phyloP scores from a whole-genome alignment of 768 basidiomycete genomes.

The Auricularia sp. region DNA sequence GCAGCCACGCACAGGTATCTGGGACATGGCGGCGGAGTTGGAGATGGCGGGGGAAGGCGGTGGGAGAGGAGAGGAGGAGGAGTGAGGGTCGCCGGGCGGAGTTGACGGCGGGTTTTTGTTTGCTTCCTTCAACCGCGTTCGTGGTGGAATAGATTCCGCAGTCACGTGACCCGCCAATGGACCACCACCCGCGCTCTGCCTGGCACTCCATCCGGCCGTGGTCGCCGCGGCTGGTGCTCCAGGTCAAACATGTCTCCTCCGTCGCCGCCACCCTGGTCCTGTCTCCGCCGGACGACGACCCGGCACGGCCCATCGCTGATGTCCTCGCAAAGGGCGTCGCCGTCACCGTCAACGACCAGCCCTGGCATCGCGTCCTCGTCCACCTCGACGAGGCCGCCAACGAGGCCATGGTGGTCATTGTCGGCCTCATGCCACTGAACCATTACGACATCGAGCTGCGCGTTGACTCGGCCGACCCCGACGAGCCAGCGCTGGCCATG shows the following conservation, averaged over 20 bases:
- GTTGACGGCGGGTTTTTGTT: too few species aligned
- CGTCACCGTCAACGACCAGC: conserved; percentile 69
- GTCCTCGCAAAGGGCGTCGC: conserved; percentile 51
- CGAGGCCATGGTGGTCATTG: conserved; percentile 85
- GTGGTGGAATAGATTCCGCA: neutral
- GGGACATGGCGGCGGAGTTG: neutral
- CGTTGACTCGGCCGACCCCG: conserved; percentile 51
- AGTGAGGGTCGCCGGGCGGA: neutral
- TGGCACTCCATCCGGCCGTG: conserved; percentile 76
- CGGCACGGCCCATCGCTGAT: conserved; percentile 14
- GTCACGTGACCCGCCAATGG: neutral
- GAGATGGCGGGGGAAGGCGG: neutral
- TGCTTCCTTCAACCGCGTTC: too few species aligned
- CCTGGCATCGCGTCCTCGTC: conserved; percentile 72
- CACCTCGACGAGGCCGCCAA: conserved; percentile 72
- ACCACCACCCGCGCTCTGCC: neutral
- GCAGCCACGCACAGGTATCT: neutral
- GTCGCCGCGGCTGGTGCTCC: conserved; percentile 58
- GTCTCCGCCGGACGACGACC: conserved; percentile 34
- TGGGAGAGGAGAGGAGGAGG: neutral
- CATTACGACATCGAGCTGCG: conserved; percentile 86
- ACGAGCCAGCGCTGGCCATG: neutral
- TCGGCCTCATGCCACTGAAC: conserved; percentile 77
- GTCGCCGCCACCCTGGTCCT: conserved; percentile 77
- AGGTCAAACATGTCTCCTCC: conserved; percentile 73